These are phyloP conservation scores for Inonotus obliquus DNA, from an alignment of 1,284 basidiomycete species.

Conservation along the genomic window DNA sequence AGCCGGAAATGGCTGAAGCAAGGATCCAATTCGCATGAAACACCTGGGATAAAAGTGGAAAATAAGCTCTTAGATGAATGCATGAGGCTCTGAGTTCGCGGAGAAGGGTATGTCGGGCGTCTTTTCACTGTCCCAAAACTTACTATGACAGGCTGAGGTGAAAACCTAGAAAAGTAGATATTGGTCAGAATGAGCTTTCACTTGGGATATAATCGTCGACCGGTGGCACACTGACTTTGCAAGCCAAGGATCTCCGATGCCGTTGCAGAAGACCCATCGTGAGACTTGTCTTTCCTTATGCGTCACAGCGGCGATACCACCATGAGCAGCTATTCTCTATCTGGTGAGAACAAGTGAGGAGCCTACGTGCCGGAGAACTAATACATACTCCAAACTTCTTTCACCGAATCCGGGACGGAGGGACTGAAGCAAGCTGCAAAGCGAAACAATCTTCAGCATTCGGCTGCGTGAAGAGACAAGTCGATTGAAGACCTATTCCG, in stretches of 20 bases:
- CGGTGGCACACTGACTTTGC: conserved; percentile 11
- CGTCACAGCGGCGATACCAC: conserved; percentile 15
- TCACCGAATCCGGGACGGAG: conserved; percentile 10
- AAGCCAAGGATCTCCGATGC: conserved; percentile 17
- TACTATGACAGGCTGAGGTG: conserved; percentile 13
- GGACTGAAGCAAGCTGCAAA: conserved; percentile 20
- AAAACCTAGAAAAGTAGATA: not conserved
- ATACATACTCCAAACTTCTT: conserved; percentile 19
- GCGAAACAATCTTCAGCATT: not conserved
- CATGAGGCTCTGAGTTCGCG: not conserved
- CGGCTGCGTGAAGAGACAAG: not conserved
- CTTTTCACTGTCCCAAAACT: not conserved
- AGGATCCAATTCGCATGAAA: conserved; percentile 20
- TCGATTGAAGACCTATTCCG: conserved; percentile 7
- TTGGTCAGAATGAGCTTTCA: not conserved
- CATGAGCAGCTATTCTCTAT: conserved; percentile 12
- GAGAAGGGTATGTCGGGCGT: not conserved
- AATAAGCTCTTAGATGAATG: not conserved
- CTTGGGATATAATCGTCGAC: not conserved
- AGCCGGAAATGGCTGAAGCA: conserved; percentile 12
- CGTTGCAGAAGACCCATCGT: conserved; percentile 19
- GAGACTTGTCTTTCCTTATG: conserved; percentile 13
- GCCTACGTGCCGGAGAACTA: not conserved
- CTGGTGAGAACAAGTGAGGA: not conserved
- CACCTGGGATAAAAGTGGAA: conserved; percentile 10